phyloP scores from a whole-genome alignment of 345 rosid species.

The Brassica nigra region DNA sequence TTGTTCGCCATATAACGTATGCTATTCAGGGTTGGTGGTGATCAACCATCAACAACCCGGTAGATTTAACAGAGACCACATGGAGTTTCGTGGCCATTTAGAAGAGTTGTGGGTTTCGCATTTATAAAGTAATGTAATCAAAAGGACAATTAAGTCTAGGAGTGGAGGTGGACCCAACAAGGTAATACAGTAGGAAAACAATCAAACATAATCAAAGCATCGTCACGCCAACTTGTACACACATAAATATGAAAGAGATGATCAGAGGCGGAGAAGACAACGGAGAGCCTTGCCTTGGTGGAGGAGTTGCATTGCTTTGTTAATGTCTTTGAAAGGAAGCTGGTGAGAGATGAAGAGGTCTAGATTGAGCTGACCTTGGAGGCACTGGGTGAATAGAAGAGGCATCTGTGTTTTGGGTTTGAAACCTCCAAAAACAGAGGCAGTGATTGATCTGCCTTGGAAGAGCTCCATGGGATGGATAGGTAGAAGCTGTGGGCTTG shows the following conservation, averaged over 20 bases:
- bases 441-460: constrained; percentile 48
- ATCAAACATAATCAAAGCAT: too few relatives aligned
- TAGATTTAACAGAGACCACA: background rate
- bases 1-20: background rate
- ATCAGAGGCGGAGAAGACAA: constrained; percentile 35
- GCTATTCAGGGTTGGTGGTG: background rate
- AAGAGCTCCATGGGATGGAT: constrained; percentile 49
- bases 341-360: constrained; percentile 60
- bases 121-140: background rate
- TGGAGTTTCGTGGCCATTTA: background rate
- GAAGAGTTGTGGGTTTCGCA: background rate
- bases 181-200: background rate
- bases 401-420: constrained; percentile 57
- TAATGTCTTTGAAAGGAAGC: constrained; percentile 49
- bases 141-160: background rate
- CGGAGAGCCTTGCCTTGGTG: constrained; percentile 45
- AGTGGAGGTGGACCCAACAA: background rate
- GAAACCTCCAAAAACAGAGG: constrained; percentile 63
- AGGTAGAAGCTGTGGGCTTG: constrained; percentile 20
- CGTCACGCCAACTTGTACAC: background rate
- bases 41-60: background rate
- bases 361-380: constrained; percentile 50
- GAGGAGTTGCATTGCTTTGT: constrained; percentile 45
- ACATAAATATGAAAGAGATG: background rate
- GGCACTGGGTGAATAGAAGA: constrained; percentile 50